phyloP scores from a whole-genome alignment of 148 eudicot genomes.

The Vaccinium vitisidaea region DNA sequence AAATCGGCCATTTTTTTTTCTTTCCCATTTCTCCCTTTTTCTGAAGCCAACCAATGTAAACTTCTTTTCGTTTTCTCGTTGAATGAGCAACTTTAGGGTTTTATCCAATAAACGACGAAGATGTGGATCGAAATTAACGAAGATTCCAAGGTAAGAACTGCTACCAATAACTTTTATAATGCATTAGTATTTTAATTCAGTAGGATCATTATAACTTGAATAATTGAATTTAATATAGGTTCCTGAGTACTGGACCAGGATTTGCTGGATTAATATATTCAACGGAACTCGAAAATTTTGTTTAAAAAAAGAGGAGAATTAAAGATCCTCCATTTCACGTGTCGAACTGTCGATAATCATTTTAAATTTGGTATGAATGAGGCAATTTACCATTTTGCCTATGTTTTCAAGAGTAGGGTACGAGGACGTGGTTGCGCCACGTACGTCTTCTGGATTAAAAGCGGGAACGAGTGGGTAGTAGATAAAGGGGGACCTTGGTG shows the following conservation, averaged over 20 bases:
- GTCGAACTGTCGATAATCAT: background rate
- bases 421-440: conserved; percentile 53
- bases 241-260: background rate
- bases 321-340: conserved; percentile 4
- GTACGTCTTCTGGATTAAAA: conserved; percentile 29
- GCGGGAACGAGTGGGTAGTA: conserved; percentile 25
- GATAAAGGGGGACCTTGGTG: conserved; percentile 13
- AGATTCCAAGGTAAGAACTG: conserved; percentile 6
- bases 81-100: background rate
- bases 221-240: background rate
- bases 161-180: background rate
- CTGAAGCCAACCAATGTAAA: background rate
- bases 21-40: background rate
- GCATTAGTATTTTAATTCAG: background rate
- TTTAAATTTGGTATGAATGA: background rate
- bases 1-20: background rate
- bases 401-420: conserved; percentile 9
- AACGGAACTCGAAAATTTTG: background rate
- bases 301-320: background rate
- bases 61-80: background rate
- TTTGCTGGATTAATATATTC: background rate
- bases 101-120: background rate
- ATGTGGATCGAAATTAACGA: conserved; percentile 5
- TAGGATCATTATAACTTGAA: background rate
- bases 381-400: conserved; percentile 13